A percentile compares a stretch with the other conserved stretches of the same genome.
Evolutionary conservation across 257 asterid genomes (phyloP).

Genomic region (Fraxinus quadrangulata): DNA sequence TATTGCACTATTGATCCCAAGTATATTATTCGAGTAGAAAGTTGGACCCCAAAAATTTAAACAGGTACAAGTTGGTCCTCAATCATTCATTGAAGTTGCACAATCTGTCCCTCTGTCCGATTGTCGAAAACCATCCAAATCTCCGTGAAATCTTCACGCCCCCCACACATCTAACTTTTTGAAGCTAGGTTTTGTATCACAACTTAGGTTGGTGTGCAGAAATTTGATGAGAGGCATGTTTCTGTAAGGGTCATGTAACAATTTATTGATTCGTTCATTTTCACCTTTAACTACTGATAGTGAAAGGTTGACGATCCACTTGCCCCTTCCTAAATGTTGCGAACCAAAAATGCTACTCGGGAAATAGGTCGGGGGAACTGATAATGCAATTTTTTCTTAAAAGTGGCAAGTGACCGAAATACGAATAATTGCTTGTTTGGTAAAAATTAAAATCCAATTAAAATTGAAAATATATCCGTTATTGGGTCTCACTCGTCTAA

Average conservation of each 20-base stretch:
- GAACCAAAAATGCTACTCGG: neutral
- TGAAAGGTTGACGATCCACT: neutral
- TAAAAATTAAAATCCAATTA: too few relatives aligned
- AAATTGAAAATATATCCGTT: too few relatives aligned
- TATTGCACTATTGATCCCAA: neutral
- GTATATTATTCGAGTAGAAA: neutral
- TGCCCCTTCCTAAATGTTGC: neutral
- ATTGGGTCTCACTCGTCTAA: too few relatives aligned
- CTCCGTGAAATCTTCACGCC: neutral
- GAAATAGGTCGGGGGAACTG: neutral
- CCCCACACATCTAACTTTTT: neutral
- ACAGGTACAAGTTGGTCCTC: neutral
- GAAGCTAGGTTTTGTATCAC: neutral
- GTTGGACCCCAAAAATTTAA: neutral
- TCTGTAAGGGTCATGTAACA: neutral
- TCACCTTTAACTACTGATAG: neutral
- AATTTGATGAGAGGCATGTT: neutral
- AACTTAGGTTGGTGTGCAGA: neutral
- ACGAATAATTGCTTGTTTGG: neutral
- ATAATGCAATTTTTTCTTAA: neutral
- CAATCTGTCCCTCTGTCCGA: neutral
- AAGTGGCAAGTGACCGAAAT: neutral
- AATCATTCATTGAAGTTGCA: neutral
- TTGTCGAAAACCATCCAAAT: neutral
- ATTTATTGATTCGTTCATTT: neutral